Evolutionary conservation across 345 rosid genomes (phyloP).

Genomic region (Carallia brachiata): DNA sequence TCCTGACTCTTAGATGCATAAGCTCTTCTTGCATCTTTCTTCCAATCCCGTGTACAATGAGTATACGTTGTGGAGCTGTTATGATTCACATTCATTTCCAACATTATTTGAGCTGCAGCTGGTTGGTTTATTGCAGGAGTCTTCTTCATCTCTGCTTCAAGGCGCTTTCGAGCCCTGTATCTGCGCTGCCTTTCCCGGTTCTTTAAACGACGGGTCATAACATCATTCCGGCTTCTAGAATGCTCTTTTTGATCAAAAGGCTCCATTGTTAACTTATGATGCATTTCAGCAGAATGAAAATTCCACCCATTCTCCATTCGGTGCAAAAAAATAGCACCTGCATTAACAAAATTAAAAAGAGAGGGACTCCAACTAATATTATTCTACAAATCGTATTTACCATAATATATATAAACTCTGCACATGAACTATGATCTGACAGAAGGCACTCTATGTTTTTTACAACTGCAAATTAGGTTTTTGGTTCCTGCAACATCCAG

Average conservation of each 20-base stretch:
- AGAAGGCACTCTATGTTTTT: neutral
- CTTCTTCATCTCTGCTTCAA: conserved; percentile 45
- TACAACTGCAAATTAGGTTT: conserved; percentile 9
- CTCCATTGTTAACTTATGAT: conserved; percentile 24
- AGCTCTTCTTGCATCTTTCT: conserved; percentile 69
- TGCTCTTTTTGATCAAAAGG: conserved; percentile 25
- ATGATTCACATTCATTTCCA: conserved; percentile 29
- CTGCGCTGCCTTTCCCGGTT: conserved; percentile 79
- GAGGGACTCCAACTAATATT: conserved; percentile 3
- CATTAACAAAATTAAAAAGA: neutral
- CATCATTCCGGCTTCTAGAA: conserved; percentile 29
- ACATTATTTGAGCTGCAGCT: conserved; percentile 18
- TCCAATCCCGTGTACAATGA: conserved; percentile 63
- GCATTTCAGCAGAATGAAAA: conserved; percentile 27
- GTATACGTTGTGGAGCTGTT: conserved; percentile 30
- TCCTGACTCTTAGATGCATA: conserved; percentile 28
- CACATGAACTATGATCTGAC: neutral
- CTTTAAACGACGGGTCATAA: conserved; percentile 59
- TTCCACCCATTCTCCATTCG: conserved; percentile 40
- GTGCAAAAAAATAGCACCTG: neutral
- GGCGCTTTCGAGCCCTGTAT: conserved; percentile 66
- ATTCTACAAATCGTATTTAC: neutral
- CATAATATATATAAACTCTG: neutral
- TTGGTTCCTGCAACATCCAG: conserved; percentile 6
- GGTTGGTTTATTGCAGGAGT: conserved; percentile 19